Conservation (phyloP, 2,329 filamentous ascomycete species). For the Talaromyces sp. region DNA sequence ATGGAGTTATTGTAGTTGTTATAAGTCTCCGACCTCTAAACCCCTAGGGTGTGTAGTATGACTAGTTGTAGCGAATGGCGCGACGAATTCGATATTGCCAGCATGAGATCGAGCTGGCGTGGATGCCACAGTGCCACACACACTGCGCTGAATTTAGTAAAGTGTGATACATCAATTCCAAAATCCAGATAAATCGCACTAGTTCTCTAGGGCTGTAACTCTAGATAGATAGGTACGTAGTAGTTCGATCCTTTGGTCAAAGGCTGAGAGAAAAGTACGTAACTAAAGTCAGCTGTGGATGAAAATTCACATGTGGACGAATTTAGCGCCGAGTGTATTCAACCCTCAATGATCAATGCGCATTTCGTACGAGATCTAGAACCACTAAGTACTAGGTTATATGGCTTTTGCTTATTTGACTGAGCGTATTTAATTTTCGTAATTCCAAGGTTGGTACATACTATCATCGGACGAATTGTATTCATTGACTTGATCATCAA, state of each 20-base stretch:
- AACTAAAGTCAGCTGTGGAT: no score
- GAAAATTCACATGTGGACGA: neutral
- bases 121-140: neutral
- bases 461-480: no score
- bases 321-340: neutral
- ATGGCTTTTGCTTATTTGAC: no score
- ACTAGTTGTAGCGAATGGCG: neutral
- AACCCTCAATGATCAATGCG: neutral
- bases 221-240: neutral
- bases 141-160: no score
- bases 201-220: neutral
- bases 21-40: neutral
- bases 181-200: neutral
- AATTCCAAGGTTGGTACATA: neutral
- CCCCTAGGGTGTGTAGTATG: no score
- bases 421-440: neutral
- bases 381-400: no score
- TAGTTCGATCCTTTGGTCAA: neutral
- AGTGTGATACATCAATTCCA: conserved; percentile 1
- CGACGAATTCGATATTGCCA: neutral
- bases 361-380: neutral
- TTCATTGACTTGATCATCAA: no score
- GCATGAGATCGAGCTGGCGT: neutral
- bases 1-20: neutral
- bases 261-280: neutral